Evolutionary conservation across 1,139 yeast species (phyloP).

Genomic region (Arxiozyma slooffiae): DNA sequence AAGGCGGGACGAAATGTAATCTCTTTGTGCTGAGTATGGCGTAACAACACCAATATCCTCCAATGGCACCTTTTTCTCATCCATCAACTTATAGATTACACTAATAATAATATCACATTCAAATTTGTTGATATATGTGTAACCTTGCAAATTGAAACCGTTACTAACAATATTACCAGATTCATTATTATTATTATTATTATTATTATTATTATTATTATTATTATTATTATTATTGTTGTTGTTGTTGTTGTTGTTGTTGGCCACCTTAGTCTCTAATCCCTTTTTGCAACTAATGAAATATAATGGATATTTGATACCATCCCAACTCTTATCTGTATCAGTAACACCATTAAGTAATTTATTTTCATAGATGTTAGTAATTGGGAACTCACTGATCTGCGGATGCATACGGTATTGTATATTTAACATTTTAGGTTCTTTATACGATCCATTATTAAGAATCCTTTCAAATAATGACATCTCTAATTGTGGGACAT

Average conservation of each 20-base stretch:
- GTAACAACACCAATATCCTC: conserved; percentile 57
- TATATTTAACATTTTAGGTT: conserved; percentile 59
- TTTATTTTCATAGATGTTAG: conserved; percentile 43
- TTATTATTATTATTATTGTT: too few species aligned
- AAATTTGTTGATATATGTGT: conserved; percentile 43
- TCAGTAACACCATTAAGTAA: conserved; percentile 53
- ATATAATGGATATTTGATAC: conserved; percentile 44
- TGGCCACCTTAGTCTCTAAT: conserved; percentile 39
- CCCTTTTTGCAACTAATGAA: conserved; percentile 42
- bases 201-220: too few species aligned
- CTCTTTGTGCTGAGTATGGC: conserved; percentile 67
- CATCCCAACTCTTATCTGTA: conserved; percentile 37
- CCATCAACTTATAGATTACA: conserved; percentile 40
- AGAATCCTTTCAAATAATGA: conserved; percentile 53
- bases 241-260: too few species aligned
- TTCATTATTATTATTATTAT: conserved; percentile 17
- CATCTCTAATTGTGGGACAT: conserved; percentile 49
- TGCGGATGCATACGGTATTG: conserved; percentile 69
- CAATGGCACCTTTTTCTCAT: conserved; percentile 43
- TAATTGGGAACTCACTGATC: conserved; percentile 55
- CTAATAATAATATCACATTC: conserved; percentile 43
- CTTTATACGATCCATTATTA: conserved; percentile 45
- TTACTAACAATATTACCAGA: neutral
- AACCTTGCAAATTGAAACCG: conserved; percentile 33
- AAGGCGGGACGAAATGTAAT: conserved; percentile 43